Evolutionary conservation across 1,139 yeast genomes (phyloP).

Genomic region (Geotrichum europaeum): DNA sequence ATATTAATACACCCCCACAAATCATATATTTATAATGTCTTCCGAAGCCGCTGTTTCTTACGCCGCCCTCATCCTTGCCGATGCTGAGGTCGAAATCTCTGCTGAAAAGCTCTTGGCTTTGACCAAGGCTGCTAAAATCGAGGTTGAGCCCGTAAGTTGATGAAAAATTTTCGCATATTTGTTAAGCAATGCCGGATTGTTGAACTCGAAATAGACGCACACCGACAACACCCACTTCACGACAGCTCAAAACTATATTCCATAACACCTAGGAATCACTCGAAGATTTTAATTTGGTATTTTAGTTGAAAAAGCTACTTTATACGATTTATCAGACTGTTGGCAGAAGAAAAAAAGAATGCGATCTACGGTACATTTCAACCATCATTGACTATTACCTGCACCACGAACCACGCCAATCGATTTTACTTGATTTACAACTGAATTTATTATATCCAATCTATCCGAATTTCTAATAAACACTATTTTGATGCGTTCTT

Average conservation of each 20-base stretch:
- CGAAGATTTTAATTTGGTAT: neutral
- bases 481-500: neutral
- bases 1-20: neutral
- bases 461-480: too few relatives aligned
- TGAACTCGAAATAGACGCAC: neutral
- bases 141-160: slow-evolving; percentile 57
- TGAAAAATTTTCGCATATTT: neutral
- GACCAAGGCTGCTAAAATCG: slow-evolving; percentile 83
- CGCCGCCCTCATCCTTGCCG: slow-evolving; percentile 96
- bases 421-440: neutral
- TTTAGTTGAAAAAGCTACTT: too few relatives aligned
- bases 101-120: slow-evolving; percentile 80
- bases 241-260: neutral
- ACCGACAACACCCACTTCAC: neutral
- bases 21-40: slow-evolving; percentile 24
- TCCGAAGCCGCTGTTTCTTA: slow-evolving; percentile 38
- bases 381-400: neutral
- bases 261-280: neutral
- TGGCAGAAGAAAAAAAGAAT: neutral
- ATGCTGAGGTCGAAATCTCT: slow-evolving; percentile 87
- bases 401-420: neutral
- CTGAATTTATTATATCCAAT: neutral
- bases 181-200: neutral
- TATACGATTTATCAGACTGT: neutral
- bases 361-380: neutral